Evolutionary conservation across 352 stramenopile genomes (phyloP), one percentile per base, ranked within the genome.

Genomic region (Pythium diclinum): DNA sequence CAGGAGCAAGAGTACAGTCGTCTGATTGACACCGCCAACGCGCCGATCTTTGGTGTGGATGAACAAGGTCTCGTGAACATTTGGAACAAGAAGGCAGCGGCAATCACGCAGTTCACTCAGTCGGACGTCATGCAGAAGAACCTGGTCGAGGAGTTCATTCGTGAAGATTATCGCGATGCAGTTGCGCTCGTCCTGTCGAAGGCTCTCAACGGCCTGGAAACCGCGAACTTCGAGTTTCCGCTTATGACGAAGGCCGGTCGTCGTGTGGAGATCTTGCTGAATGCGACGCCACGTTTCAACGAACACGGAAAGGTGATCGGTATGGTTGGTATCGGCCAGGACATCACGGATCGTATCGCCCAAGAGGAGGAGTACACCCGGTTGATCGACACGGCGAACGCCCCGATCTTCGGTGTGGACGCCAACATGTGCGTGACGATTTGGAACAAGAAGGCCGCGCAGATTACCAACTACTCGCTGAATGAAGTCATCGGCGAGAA

Each of bases 391-490:
- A 85, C 75, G 0, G 78, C 78, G 0, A 87, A 87, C 11, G 78
- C 78, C 30, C 78, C 79, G 0, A 86, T 86, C 25, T 86, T 86
- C 38, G 77, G 77, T 48, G 75, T 86, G 0, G 78, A 89, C 46
- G 68, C 58, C 9, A 69, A 77, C 44, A 83, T 88, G 63, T 72
- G 74, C 28, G 81, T 94, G 10, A 94, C 92, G 54, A 92, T 93
- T 56, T 92, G 87, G 88, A 96, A 96, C 65, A 70, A 89, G 21
- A 93, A 95, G 64, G 87, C 81, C 21, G 81, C 77, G 8, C 77
- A 97, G 36, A 91, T 95, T 56, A 96, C 88, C 28, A 91, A 92
- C 54, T 95, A 93, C 62, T 75, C 81, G 5, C 89, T 85, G 33
- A 59, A 80, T 25, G 86, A 96, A 71, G 86, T 92, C 10, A 89